A percentile compares a stretch with the other conserved stretches of the same genome.
Conservation (phyloP, 106 monocot genomes). For the Xerophyta viscosa region DNA sequence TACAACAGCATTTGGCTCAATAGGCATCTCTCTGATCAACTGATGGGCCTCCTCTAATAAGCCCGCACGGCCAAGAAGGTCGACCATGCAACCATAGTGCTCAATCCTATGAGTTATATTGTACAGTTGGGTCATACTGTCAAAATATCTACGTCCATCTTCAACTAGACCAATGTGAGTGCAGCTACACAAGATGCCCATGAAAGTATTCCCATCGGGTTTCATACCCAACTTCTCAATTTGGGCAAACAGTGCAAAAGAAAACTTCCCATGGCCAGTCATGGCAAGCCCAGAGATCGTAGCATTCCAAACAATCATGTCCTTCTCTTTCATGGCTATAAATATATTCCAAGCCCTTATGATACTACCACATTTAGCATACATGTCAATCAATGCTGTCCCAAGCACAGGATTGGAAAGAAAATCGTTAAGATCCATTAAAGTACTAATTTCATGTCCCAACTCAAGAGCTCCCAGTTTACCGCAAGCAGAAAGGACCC, state of each 20-base stretch:
- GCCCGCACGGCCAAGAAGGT: constrained; percentile 62
- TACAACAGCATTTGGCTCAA: constrained; percentile 66
- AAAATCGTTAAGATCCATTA: constrained; percentile 26
- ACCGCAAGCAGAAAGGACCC: constrained; percentile 65
- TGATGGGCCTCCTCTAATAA: constrained; percentile 56
- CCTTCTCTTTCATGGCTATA: constrained; percentile 33
- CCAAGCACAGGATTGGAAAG: constrained; percentile 56
- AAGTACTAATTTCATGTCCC: constrained; percentile 22
- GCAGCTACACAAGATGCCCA: constrained; percentile 60
- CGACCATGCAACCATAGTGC: constrained; percentile 84
- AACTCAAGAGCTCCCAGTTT: constrained; percentile 58
- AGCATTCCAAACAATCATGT: constrained; percentile 58
- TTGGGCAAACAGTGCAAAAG: constrained; percentile 51
- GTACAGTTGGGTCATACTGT: constrained; percentile 37
- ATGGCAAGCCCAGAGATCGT: constrained; percentile 66
- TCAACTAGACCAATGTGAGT: constrained; percentile 62
- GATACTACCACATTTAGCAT: constrained; percentile 63
- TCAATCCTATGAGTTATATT: constrained; percentile 45
- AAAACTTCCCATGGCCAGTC: constrained; percentile 47
- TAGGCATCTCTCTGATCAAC: constrained; percentile 56
- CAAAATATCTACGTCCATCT: constrained; percentile 50
- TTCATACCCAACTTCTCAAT: constrained; percentile 34
- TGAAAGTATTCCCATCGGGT: constrained; percentile 52
- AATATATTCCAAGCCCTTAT: constrained; percentile 42
- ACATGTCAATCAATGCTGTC: constrained; percentile 81